Evolutionary conservation across 2,329 filamentous ascomycete species (phyloP), one percentile per base, ranked within the genome.

Genomic region (Cryphonectria carpinicola): DNA sequence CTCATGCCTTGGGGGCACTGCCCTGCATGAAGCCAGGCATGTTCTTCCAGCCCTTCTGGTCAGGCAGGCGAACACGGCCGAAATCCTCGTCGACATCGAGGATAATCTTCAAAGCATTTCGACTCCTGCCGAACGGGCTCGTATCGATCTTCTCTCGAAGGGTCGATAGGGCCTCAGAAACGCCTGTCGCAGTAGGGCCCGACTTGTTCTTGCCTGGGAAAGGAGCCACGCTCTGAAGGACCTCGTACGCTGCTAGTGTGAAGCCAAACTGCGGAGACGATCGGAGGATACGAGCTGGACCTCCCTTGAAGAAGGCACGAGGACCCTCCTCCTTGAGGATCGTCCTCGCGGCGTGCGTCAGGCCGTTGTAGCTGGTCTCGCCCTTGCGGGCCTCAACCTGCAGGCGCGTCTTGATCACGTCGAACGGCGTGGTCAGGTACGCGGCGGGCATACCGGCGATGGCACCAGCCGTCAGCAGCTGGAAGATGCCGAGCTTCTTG

Each of bases 261-360:
- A 98, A 98, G 74, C 96, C 96, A 80, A 99, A 99, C 80, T 99
- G 96, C 22, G 96, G 96, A 17, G 94, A 98, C 0, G 94, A 98
- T 78, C 96, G 92, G 80, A 98, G 83, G 78, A 99, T 97, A 85
- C 96, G 93, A 11, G 96, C 96, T 1, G 95, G 95, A 1, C 96
- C 96, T 75, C 96, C 96, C 86, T 98, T 98, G 90, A 98, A 99
- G 87, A 99, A 99, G 37, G 96, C 96, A 74, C 88, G 89, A 88
- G 98, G 95, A 14, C 96, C 96, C 82, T 99, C 96, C 80, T 98
- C 93, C 80, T 91, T 90, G 84, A 87, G 91, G 77, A 99, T 93
- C 19, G 93, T 97, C 76, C 83, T 83, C 52, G 96, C 96, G 68
- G 91, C 93, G 82, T 99, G 94, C 69, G 94, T 89, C 64, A 99